Conservation (phyloP, 179 eudicot genomes). For the Amaranthus tricolor region DNA sequence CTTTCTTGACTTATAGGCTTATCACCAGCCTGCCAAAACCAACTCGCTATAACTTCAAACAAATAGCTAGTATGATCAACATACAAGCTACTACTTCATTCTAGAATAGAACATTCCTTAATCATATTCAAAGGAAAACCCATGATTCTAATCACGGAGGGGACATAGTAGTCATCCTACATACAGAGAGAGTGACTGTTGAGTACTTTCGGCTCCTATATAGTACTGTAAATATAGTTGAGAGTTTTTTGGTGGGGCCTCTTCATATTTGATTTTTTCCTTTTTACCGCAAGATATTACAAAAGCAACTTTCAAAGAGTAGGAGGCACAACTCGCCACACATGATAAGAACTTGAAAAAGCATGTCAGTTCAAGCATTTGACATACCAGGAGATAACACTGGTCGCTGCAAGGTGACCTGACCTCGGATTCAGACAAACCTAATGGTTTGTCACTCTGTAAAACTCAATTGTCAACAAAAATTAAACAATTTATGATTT, state of each 20-base stretch:
- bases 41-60: background rate
- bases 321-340: background rate
- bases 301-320: background rate
- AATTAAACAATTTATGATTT: slow-evolving; percentile 6
- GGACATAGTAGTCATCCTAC: too few species aligned
- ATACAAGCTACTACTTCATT: background rate
- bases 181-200: too few species aligned
- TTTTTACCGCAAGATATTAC: background rate
- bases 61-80: background rate
- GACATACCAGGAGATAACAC: slow-evolving; percentile 75
- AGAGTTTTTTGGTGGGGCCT: too few species aligned
- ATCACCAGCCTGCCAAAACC: background rate
- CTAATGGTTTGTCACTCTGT: slow-evolving; percentile 65
- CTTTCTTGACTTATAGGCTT: too few species aligned
- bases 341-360: slow-evolving; percentile 12
- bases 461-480: slow-evolving; percentile 18
- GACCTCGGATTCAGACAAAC: slow-evolving; percentile 56
- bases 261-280: too few species aligned
- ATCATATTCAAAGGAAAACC: too few species aligned
- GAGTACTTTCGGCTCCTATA: too few species aligned
- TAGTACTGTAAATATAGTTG: too few species aligned
- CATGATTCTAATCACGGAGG: too few species aligned
- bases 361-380: slow-evolving; percentile 14
- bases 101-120: background rate
- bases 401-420: slow-evolving; percentile 79